Base-by-base conservation (phyloP, 768 basidiomycete species). In the Kwoniella sp. region DNA sequence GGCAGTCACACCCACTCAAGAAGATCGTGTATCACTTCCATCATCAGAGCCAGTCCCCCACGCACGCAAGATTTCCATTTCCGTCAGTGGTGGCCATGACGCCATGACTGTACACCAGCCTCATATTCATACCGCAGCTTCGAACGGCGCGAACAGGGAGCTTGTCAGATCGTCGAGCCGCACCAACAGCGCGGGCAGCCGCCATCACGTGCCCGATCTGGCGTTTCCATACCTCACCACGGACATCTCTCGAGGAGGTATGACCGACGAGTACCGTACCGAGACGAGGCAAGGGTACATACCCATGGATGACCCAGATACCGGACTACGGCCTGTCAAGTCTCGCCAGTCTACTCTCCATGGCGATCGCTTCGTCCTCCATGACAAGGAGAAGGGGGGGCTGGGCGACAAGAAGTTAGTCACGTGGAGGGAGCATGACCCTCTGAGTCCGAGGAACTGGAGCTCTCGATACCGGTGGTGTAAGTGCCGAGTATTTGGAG, bases 361-460 rank as follows among this genome's bases (percentile, higher is more conserved):
- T 22, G 47, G 46, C 12, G 42, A 53, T 41, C 19, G 25, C 15
- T 46, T 56, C 37, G 50, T 48, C 9, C 28, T 52, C 10, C 53
- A 56, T 31, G 46, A 56, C 28, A 52, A 32, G 29, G 50, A 57
- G 40, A 46, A 53, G 33, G 45, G 51, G 11, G 36, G 31, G 1
- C 17, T 56, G 12, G 29, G 50, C n/a, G 39, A 57, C 15, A 50
- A 55, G 26, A 56, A 66, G 46, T 50, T 66, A 14, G 64, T 67
- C 17, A 61, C 62, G 25, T 67, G 51, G 46, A 50, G 37, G 27
- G 46, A 41, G 22, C 50, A 50, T 15, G 59, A 63, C 40, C 50
- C 46, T 20, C 53, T 58, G 39, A 59, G 63, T 46, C 65, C 62
- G 14, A 55, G 62, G 31, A 54, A 60, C 44, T 67, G 62, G 61